phyloP scores from a whole-genome alignment of 495 filamentous ascomycete species.

The Podospora anserina region DNA sequence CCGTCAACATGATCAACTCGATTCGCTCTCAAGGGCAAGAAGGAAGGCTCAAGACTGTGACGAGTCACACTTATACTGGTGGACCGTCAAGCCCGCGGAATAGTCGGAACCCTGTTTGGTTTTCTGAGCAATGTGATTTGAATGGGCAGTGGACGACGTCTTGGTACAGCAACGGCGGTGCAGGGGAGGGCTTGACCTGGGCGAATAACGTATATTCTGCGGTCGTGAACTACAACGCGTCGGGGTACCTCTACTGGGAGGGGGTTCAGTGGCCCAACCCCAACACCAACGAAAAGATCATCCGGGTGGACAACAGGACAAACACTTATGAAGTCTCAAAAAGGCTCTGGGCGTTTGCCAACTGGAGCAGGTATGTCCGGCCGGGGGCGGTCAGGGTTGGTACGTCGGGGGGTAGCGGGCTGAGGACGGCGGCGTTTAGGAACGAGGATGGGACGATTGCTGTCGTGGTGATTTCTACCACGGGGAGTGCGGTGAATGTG shows the following conservation, averaged over 20 bases:
- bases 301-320: conserved; percentile 41
- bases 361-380: conserved; percentile 48
- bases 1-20: conserved; percentile 36
- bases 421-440: conserved; percentile 49
- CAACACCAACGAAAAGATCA: conserved; percentile 47
- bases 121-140: conserved; percentile 46
- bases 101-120: conserved; percentile 36
- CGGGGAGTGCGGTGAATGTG: conserved; percentile 29
- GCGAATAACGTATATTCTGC: conserved; percentile 52
- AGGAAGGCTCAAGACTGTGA: conserved; percentile 34
- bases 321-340: conserved; percentile 41
- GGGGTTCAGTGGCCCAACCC: conserved; percentile 49
- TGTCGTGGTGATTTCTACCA: conserved; percentile 48
- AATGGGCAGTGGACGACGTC: conserved; percentile 44
- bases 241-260: conserved; percentile 54
- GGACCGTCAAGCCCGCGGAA: conserved; percentile 35
- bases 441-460: conserved; percentile 50
- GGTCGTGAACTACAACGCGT: conserved; percentile 43
- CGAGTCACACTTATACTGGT: conserved; percentile 40
- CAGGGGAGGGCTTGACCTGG: conserved; percentile 56
- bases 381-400: conserved; percentile 47
- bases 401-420: conserved; percentile 25
- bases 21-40: conserved; percentile 35
- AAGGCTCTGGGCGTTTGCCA: conserved; percentile 55
- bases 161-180: conserved; percentile 48